Percentiles rank a stretch among this genome's conserved stretches.
These are phyloP conservation scores for Rhypophila decipiens DNA, from an alignment of 495 filamentous ascomycete genomes.

Conservation along the genomic window DNA sequence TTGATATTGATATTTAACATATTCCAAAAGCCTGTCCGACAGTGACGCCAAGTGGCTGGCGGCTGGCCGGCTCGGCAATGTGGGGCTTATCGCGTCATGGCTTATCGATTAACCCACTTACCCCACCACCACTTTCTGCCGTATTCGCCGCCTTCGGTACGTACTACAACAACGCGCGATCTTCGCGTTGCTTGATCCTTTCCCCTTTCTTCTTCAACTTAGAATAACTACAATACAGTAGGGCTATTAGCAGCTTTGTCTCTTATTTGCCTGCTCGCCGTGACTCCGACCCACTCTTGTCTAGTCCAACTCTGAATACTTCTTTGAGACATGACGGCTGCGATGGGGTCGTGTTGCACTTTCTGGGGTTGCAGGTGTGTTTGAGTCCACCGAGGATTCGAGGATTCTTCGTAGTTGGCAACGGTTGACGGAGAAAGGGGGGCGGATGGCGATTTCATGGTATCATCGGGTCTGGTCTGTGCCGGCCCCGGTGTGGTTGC, in stretches of 20 bases:
- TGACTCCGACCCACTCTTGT: not conserved
- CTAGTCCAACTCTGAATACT: slow-evolving; percentile 1
- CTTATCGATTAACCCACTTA: no score
- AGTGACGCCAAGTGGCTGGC: no score
- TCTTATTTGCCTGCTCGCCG: no score
- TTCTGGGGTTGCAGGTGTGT: not conserved
- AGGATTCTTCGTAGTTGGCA: slow-evolving; percentile 3
- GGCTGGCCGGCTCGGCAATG: no score
- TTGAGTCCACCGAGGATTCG: no score
- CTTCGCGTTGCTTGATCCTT: no score
- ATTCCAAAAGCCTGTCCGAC: not conserved
- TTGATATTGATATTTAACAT: not conserved
- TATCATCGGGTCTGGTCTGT: not conserved
- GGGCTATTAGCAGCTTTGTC: no score
- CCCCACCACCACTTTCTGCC: no score
- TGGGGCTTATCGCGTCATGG: no score
- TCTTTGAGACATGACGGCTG: not conserved
- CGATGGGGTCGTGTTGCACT: not conserved
- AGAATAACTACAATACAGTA: no score
- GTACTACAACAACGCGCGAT: no score
- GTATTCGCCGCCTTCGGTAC: no score
- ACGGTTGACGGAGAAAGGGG: slow-evolving; percentile 1
- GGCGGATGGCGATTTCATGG: not conserved
- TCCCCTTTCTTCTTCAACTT: not conserved
- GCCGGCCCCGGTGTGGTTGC: not conserved